Percentiles rank a stretch among this genome's conserved stretches.
phyloP scores from a whole-genome alignment of 2,329 filamentous ascomycete genomes.

The Cryphonectria radicalis region DNA sequence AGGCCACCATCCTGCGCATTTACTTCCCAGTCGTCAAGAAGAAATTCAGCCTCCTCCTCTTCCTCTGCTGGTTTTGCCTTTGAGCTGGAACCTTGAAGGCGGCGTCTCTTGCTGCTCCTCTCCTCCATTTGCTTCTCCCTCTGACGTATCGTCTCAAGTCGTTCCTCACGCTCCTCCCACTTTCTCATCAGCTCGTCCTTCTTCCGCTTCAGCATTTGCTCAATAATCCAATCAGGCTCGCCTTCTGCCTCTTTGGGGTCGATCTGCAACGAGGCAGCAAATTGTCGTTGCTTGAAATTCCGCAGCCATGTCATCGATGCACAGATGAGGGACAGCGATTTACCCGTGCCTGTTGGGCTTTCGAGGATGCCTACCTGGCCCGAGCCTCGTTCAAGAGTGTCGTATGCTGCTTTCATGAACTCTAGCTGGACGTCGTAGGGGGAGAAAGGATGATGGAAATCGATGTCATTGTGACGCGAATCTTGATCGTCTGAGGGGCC shows the following conservation, averaged over 20 bases:
- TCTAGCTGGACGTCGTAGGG: constrained; percentile 87
- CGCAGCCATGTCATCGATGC: constrained; percentile 90
- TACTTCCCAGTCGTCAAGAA: constrained; percentile 73
- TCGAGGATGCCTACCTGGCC: constrained; percentile 88
- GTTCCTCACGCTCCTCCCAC: constrained; percentile 75
- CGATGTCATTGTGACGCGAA: constrained; percentile 40
- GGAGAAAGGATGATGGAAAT: constrained; percentile 86
- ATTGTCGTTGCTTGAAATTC: constrained; percentile 69
- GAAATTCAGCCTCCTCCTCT: constrained; percentile 69
- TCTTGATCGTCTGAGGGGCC: neutral
- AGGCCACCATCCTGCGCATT: constrained; percentile 33
- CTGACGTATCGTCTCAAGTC: constrained; percentile 67
- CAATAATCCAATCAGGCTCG: constrained; percentile 84
- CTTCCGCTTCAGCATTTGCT: constrained; percentile 73
- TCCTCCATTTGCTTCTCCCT: constrained; percentile 63
- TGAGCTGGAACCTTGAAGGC: constrained; percentile 43
- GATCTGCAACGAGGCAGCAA: constrained; percentile 55
- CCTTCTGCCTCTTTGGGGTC: constrained; percentile 56
- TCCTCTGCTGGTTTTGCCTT: constrained; percentile 29
- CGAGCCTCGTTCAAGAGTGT: constrained; percentile 70
- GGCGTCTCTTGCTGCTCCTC: constrained; percentile 51
- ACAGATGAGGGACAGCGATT: constrained; percentile 90
- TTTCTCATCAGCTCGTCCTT: constrained; percentile 67
- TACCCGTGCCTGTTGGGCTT: constrained; percentile 88
- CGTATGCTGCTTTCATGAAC: constrained; percentile 85